These are phyloP conservation scores for Phellinidium pouzarii DNA, from an alignment of 1,284 basidiomycete species.

Conservation along the genomic window DNA sequence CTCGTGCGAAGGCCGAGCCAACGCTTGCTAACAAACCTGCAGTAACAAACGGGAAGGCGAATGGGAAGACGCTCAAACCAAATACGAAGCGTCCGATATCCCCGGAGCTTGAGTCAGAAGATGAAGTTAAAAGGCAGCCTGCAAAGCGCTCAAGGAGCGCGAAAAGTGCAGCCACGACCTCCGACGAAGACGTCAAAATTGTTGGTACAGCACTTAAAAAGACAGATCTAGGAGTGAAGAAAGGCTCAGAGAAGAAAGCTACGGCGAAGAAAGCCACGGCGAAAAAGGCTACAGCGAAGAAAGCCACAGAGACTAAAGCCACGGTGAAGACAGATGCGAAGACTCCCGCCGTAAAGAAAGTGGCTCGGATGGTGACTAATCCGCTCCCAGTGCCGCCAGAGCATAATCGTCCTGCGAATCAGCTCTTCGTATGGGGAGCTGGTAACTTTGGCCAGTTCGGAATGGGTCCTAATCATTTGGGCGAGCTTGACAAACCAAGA, in stretches of 20 bases:
- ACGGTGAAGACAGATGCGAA: constrained; percentile 2
- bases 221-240: constrained; percentile 4
- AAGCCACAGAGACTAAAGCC: constrained; percentile 2
- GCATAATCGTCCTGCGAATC: constrained; percentile 48
- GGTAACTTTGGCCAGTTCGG: constrained; percentile 90
- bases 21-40: constrained; percentile 6
- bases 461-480: constrained; percentile 63
- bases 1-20: constrained; percentile 10
- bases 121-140: constrained; percentile 12
- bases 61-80: background rate
- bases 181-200: constrained; percentile 11
- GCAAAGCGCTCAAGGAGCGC: constrained; percentile 13
- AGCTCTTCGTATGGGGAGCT: constrained; percentile 79
- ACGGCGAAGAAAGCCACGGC: background rate
- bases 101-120: constrained; percentile 11
- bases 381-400: constrained; percentile 46
- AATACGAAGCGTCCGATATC: constrained; percentile 10
- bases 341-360: constrained; percentile 19
- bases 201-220: constrained; percentile 8
- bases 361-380: constrained; percentile 35
- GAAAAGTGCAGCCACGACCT: background rate
- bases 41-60: constrained; percentile 6
- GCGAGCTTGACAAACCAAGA: constrained; percentile 66
- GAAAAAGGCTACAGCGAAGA: background rate
- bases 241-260: background rate